Base-by-base conservation (phyloP, 345 rosid species). In the Gynandropsis gynandra region DNA sequence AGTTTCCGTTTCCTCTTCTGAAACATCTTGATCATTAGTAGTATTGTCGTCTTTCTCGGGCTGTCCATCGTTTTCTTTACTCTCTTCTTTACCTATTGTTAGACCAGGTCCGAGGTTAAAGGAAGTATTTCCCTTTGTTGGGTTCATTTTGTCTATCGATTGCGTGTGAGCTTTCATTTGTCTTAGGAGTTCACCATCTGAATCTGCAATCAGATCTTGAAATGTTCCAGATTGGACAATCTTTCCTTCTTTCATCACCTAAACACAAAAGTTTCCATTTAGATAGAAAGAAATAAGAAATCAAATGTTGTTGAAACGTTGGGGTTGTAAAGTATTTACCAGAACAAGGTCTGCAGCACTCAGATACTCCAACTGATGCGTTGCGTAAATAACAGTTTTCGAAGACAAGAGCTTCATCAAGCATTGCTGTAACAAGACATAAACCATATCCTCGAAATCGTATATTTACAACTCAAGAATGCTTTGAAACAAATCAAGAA, bases 221-320 rank as follows among this genome's bases (percentile, higher is more conserved):
- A 80, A 82, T 63, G 74, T 82, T 53, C 95, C 95, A 1, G 87
- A 81, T 65, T 82, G 87, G 1, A 73, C 54, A 19, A 86, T 80
- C 70, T 58, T 70, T 46, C 95, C 95, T 52, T 86, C 79, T 78
- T 82, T 82, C 88, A 80, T 76, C 9, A 86, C 90, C 85, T 86
- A 56, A n/a, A n/a, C n/a, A 42, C n/a, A 52, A 64, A 50, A 60
- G n/a, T n/a, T n/a, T n/a, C n/a, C n/a, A n/a, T n/a, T n/a, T n/a
- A n/a, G n/a, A 8, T 37, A 3, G 16, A 10, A 9, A 14, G 12
- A 5, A 2, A 39, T 10, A 39, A 1, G 16, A 39, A 15, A 39
- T 39, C 21, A 20, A n/a, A 10, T 16, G 19, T 16, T 44, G 21
- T 5, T 24, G 29, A 24, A 24, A 14, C 11, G 2, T 24, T 2